Percentiles rank a stretch among this genome's conserved stretches.
Evolutionary conservation across 1,284 basidiomycete genomes (phyloP).

Genomic region (Trichosporon ovoides): DNA sequence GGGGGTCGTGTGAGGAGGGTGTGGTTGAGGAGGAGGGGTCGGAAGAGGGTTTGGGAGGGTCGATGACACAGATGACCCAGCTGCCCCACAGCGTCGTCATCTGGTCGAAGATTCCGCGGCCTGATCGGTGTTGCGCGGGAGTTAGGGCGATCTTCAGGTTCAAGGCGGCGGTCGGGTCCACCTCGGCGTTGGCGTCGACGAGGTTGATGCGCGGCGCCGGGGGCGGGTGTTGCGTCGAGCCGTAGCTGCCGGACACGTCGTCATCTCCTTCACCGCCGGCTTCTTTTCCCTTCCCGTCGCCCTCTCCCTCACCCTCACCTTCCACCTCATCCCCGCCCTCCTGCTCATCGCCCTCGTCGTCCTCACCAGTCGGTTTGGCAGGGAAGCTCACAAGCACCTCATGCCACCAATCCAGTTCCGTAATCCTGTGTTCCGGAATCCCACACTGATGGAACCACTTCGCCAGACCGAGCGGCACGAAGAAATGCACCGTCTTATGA

Average conservation of each 20-base stretch:
- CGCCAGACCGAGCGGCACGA: conserved; percentile 44
- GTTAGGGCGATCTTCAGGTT: conserved; percentile 44
- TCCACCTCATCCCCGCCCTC: neutral
- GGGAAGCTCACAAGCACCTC: conserved; percentile 40
- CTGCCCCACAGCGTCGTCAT: conserved; percentile 48
- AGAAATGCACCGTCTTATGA: conserved; percentile 42
- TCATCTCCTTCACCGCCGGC: neutral
- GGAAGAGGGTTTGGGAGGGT: too few relatives aligned
- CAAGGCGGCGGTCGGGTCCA: conserved; percentile 20
- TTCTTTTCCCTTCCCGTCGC: neutral
- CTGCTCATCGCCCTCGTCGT: too few relatives aligned
- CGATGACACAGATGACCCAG: conserved; percentile 45
- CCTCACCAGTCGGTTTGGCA: neutral
- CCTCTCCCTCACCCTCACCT: neutral
- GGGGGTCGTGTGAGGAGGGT: conserved; percentile 8
- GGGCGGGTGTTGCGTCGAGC: neutral
- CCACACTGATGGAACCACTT: conserved; percentile 41
- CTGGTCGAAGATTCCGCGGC: conserved; percentile 44
- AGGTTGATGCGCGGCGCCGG: neutral
- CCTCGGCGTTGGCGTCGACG: neutral
- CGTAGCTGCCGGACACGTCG: neutral
- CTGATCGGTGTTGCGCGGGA: conserved; percentile 47
- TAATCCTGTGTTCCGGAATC: conserved; percentile 39
- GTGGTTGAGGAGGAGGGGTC: too few relatives aligned
- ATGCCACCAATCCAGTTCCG: conserved; percentile 49